Evolutionary conservation across 1,284 basidiomycete species (phyloP), one percentile per base, ranked within the genome.

Genomic region (Amylostereum areolatum): DNA sequence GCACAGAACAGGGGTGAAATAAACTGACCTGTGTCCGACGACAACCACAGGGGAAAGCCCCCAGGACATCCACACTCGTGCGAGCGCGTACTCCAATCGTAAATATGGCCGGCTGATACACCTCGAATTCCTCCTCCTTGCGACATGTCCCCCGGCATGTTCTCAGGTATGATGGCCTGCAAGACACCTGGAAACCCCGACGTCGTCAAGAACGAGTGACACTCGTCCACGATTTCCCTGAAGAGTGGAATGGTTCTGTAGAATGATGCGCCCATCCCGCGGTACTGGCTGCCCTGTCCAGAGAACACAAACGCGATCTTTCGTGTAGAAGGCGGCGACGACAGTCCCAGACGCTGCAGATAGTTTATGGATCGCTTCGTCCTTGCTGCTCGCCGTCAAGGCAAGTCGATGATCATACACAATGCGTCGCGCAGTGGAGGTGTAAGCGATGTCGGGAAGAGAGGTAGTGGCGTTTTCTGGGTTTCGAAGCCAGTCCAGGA

Each of bases 271-370:
- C 82, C 83, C 83, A 87, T 85, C 3, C 78, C 75, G n/a, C 69
- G 54, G 62, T 83, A 81, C 54, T 85, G 82, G 33, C 75, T 70
- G 36, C 85, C 85, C 60, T 86, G 83, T 4, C 85, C 85, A 12
- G 85, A 82, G 62, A 85, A 87, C 5, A 85, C 77, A 53, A 87
- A 85, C 1, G 79, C 70, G 2, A 75, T 68, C 4, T 66, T 64
- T 10, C 63, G 63, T 2, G 57, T 50, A n/a, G 4, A 52, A 47
- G 7, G 59, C 50, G 9, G 62, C 51, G 7, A 66, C 64, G 35
- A 68, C 61, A 11, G 62, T 56, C 29, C 69, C 55, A 0, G 64
- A 46, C 5, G 77, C 69, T 1, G 52, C 52, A 2, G 50, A 35
- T 3, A 87, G 66, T 45, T 67, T 73, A 12, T 66, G 61, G 8